phyloP scores from a whole-genome alignment of 805 yeast species.

The Scheffersomyces stipitis region DNA sequence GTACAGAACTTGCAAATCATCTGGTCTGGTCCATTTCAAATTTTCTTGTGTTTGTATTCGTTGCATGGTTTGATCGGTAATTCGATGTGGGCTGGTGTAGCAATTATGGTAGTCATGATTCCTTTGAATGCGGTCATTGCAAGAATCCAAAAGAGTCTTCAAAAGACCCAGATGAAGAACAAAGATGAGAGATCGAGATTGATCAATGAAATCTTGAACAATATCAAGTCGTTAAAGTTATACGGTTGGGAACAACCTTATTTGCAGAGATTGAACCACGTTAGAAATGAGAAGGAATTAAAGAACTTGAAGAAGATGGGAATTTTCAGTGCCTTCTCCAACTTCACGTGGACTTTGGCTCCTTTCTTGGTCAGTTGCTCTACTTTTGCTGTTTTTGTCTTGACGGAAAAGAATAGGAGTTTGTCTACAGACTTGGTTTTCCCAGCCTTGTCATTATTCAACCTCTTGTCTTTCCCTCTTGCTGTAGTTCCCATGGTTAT shows the following conservation, averaged over 20 bases:
- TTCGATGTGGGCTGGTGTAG: constrained; percentile 96
- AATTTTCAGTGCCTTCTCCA: constrained; percentile 63
- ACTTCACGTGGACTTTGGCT: constrained; percentile 78
- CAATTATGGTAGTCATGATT: constrained; percentile 71
- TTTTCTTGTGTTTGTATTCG: constrained; percentile 69
- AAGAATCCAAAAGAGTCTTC: constrained; percentile 65
- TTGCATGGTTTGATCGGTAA: constrained; percentile 74
- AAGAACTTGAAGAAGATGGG: constrained; percentile 74
- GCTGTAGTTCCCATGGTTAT: constrained; percentile 91
- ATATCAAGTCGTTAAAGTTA: constrained; percentile 87
- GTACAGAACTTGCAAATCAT: constrained; percentile 74
- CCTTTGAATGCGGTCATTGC: constrained; percentile 77
- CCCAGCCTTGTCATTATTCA: constrained; percentile 87
- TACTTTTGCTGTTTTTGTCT: constrained; percentile 80
- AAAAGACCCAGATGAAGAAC: constrained; percentile 81
- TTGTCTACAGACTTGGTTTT: constrained; percentile 88
- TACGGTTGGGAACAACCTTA: constrained; percentile 97
- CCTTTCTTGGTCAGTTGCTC: constrained; percentile 89
- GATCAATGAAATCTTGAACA: constrained; percentile 83
- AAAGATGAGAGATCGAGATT: constrained; percentile 92
- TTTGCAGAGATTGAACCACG: constrained; percentile 66
- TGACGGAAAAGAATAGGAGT: constrained; percentile 54
- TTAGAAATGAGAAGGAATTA: constrained; percentile 86
- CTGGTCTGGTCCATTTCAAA: constrained; percentile 95
- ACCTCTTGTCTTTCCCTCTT: constrained; percentile 85